Conservation (phyloP, 1,139 yeast genomes). For the Zygosaccharomyces pseudobailii region DNA sequence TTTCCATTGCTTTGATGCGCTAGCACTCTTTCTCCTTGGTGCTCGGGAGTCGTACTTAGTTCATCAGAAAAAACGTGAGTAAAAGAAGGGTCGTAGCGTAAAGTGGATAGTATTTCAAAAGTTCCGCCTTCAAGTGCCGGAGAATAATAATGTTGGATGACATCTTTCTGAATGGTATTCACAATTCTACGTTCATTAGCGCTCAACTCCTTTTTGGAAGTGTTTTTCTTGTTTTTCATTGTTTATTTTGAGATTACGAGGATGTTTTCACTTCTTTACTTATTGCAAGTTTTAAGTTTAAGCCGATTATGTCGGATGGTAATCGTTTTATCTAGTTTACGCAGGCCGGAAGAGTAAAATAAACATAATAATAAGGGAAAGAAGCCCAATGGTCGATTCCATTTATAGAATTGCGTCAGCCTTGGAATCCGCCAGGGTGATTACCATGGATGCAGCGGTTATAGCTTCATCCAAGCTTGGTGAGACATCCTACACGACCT, state of each 20-base stretch:
- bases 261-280: not conserved
- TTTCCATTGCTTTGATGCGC: not conserved
- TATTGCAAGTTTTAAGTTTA: not conserved
- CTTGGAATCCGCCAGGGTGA: slow-evolving; percentile 75
- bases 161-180: slow-evolving; percentile 15
- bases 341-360: not conserved
- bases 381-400: slow-evolving; percentile 46
- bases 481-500: slow-evolving; percentile 43
- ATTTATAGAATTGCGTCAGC: slow-evolving; percentile 49
- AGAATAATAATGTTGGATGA: slow-evolving; percentile 17
- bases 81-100: slow-evolving; percentile 65
- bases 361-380: too few species aligned
- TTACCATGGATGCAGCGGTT: slow-evolving; percentile 77
- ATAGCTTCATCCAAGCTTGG: slow-evolving; percentile 66
- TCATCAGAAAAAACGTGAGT: slow-evolving; percentile 7
- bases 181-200: slow-evolving; percentile 13
- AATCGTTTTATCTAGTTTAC: not conserved
- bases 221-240: slow-evolving; percentile 9
- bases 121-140: slow-evolving; percentile 11
- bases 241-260: not conserved
- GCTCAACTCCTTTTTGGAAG: slow-evolving; percentile 8
- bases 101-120: slow-evolving; percentile 62
- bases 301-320: not conserved
- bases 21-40: not conserved
- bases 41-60: not conserved